phyloP scores from a whole-genome alignment of 2,329 filamentous ascomycete genomes.

The Catunica adiposa region DNA sequence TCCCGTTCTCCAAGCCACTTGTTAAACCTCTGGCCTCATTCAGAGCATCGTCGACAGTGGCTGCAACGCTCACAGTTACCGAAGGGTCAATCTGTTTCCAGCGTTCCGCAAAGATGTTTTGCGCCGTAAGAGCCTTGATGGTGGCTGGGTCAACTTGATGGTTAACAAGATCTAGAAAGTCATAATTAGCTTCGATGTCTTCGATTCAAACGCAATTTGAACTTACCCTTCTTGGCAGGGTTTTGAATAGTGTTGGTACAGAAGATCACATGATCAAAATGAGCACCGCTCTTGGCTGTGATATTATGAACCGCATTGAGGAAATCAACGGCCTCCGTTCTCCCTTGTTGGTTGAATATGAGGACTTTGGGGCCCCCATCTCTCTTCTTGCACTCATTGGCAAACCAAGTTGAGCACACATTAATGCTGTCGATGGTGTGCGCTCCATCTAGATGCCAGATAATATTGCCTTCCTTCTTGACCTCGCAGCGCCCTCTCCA shows the following conservation, averaged over 20 bases:
- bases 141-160: conserved; percentile 34
- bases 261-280: conserved; percentile 63
- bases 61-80: conserved; percentile 30
- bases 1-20: conserved; percentile 19
- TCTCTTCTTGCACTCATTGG: conserved; percentile 27
- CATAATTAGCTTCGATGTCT: too few relatives aligned
- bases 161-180: conserved; percentile 40
- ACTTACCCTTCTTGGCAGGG: conserved; percentile 26
- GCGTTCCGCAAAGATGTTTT: conserved; percentile 35
- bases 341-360: conserved; percentile 77
- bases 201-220: too few relatives aligned
- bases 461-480: conserved; percentile 30
- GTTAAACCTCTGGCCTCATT: conserved; percentile 27
- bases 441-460: conserved; percentile 84
- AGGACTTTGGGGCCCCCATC: conserved; percentile 33
- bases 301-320: conserved; percentile 30
- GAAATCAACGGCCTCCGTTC: conserved; percentile 36
- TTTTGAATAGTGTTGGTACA: conserved; percentile 48
- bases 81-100: conserved; percentile 32
- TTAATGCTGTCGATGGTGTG: conserved; percentile 84
- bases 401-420: conserved; percentile 70
- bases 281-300: conserved; percentile 20
- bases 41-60: conserved; percentile 40
- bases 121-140: conserved; percentile 34
- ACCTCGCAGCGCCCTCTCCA: conserved; percentile 66